phyloP scores from a whole-genome alignment of 192 early-diverging fungal genomes.

The Coemansia sp. region DNA sequence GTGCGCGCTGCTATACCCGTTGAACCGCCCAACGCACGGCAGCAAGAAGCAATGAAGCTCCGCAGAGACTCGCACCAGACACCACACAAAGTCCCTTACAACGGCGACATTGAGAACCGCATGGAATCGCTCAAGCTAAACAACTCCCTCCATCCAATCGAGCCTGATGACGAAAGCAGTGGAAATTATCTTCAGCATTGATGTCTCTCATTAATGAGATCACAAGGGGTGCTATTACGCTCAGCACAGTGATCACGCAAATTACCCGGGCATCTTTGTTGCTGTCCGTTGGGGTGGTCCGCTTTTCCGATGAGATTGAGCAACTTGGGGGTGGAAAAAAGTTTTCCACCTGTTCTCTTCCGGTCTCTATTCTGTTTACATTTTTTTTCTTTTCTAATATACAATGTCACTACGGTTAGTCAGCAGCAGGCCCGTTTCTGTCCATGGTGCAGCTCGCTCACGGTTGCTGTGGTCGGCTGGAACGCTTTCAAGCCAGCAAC shows the following conservation, averaged over 20 bases:
- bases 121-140: neutral
- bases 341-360: neutral
- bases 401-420: conserved; percentile 1
- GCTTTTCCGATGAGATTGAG: neutral
- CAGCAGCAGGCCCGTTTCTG: neutral
- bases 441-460: neutral
- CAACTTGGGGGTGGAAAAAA: neutral
- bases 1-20: conserved; percentile 22
- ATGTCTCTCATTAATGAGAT: neutral
- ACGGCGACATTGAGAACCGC: neutral
- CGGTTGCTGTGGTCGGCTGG: neutral
- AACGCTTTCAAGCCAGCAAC: neutral
- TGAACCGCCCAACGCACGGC: conserved; percentile 18
- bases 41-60: conserved; percentile 15
- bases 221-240: neutral
- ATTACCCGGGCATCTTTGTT: neutral
- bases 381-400: neutral
- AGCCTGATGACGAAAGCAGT: neutral
- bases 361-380: neutral
- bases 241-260: neutral
- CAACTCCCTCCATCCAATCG: neutral
- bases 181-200: neutral
- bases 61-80: conserved; percentile 2
- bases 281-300: neutral
- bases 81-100: neutral